Conservation (phyloP, 495 filamentous ascomycete species). For the Hyaloscypha hepaticicola region DNA sequence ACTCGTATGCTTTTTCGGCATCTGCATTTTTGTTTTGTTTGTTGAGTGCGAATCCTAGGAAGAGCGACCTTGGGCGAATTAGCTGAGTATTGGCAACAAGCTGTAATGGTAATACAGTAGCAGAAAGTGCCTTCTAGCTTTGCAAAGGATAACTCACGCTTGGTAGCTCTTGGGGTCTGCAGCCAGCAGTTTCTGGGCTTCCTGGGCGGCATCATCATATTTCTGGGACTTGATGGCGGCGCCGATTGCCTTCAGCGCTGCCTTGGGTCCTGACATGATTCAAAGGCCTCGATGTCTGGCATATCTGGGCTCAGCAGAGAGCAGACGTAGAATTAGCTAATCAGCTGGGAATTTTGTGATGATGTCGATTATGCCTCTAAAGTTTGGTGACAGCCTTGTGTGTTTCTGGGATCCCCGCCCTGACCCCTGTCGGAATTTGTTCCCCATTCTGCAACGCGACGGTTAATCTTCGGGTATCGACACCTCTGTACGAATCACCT, state of each 20-base stretch:
- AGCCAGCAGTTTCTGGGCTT: conserved; percentile 64
- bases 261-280: conserved; percentile 60
- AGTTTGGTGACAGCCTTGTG: background rate
- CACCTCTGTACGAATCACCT: background rate
- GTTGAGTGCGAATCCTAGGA: conserved; percentile 77
- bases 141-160: conserved; percentile 59
- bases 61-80: conserved; percentile 46
- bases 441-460: background rate
- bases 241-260: conserved; percentile 79
- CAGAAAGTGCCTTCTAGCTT: no score
- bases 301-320: conserved; percentile 1
- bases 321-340: no score
- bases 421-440: background rate
- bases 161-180: conserved; percentile 79
- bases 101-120: background rate
- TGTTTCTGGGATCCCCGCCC: background rate
- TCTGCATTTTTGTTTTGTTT: conserved; percentile 68
- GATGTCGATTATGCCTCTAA: background rate
- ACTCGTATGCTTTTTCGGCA: conserved; percentile 71
- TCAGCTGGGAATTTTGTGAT: no score
- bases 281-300: background rate
- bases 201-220: conserved; percentile 68
- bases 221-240: conserved; percentile 76
- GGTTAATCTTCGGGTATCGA: background rate
- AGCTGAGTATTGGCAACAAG: background rate